phyloP scores from a whole-genome alignment of 257 asterid genomes.

The Primulina huaijiensis region DNA sequence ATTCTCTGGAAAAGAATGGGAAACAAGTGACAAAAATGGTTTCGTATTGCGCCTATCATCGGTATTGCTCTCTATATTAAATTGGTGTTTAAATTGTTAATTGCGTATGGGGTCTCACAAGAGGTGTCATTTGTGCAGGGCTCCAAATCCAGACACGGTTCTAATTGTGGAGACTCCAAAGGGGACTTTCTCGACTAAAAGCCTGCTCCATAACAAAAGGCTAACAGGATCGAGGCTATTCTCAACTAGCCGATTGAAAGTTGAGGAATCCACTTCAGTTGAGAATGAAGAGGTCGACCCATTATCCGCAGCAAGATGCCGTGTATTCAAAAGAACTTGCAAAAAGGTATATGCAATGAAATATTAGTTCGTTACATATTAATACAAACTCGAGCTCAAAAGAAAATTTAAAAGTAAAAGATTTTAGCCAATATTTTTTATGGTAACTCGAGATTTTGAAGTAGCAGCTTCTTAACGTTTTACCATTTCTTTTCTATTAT shows the following conservation, averaged over 20 bases:
- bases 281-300: conserved; percentile 65
- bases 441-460: background rate
- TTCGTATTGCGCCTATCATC: conserved; percentile 92
- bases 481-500: conserved; percentile 12
- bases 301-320: conserved; percentile 80
- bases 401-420: background rate
- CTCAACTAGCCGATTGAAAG: conserved; percentile 70
- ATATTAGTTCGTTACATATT: background rate
- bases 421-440: conserved; percentile 1
- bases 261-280: conserved; percentile 55
- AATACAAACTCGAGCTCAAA: background rate
- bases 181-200: conserved; percentile 76
- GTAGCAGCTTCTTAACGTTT: conserved; percentile 14
- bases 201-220: conserved; percentile 70
- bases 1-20: conserved; percentile 88
- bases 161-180: conserved; percentile 83
- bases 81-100: background rate
- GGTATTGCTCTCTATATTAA: conserved; percentile 43
- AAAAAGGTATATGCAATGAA: conserved; percentile 48
- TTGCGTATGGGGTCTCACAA: background rate
- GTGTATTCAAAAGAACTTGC: conserved; percentile 48
- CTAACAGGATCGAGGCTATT: conserved; percentile 76
- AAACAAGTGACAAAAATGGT: conserved; percentile 88
- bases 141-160: conserved; percentile 92
- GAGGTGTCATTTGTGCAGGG: conserved; percentile 39